Evolutionary conservation across 2,329 filamentous ascomycete genomes (phyloP), one percentile per base, ranked within the genome.

Genomic region (Bipolaris sorokiniana): DNA sequence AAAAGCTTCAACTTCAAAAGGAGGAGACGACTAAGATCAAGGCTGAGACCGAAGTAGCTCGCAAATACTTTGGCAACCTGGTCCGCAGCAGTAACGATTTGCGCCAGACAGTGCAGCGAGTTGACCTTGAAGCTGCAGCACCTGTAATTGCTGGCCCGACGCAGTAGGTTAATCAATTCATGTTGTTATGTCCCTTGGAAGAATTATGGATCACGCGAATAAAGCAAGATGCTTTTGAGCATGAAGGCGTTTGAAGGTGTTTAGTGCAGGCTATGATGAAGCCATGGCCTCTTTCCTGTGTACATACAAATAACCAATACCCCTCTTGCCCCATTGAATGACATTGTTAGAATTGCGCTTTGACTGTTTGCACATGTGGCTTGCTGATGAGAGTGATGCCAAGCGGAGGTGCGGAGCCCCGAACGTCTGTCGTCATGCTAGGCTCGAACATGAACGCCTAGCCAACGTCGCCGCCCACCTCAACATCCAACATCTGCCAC

Each of bases 51-150:
- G 90, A 96, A 72, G 88, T 91, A 31, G 95, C 95, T 6, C 82
- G 86, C 64, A 96, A 94, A 77, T 98, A 96, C 80, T 99, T 99
- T 76, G 81, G 86, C 50, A 95, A 96, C 70, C 83, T 99, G 16
- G 87, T 95, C 50, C 84, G 90, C 58, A 83, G 88, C 65, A 81
- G 79, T 58, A 77, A 76, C 22, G 81, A 83, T 53, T 77, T 84
- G 51, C 76, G 75, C 48, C 75, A 77, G 46, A 77, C 78, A 34
- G 82, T 85, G n/a, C 75, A 80, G 63, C 69, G 79, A 22, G 80
- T 84, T 22, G 82, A 85, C 63, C 69, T 85, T 9, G 83, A 85
- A 61, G 80, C 81, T 15, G 76, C 80, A n/a, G 77, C 79, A 23
- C 79, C 80, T 3, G 78, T 78, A 3, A 70, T 80, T 56, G 76